A percentile compares a stretch with the other conserved stretches of the same genome.
These are phyloP conservation scores for Plasmodium coatneyi DNA, from an alignment of 169 alveolate species.

Conservation along the genomic window DNA sequence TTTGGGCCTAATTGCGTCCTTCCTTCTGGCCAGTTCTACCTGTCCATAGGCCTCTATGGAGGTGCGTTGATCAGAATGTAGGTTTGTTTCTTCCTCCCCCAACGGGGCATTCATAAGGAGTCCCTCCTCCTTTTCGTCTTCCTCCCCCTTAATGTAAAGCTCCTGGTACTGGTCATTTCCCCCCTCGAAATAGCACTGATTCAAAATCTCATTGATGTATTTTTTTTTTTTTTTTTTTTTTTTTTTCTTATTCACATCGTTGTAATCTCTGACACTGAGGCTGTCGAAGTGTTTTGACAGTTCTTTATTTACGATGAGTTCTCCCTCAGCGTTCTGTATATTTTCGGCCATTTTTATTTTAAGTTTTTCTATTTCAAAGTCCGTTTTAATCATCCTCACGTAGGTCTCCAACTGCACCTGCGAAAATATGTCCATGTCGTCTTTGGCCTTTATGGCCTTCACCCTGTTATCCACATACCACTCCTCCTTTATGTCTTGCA, in stretches of 20 bases:
- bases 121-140: not conserved
- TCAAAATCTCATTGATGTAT: conserved; percentile 44
- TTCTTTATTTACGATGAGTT: conserved; percentile 40
- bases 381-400: conserved; percentile 85
- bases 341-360: conserved; percentile 82
- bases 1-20: not conserved
- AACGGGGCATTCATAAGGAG: not conserved
- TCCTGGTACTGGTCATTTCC: not conserved
- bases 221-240: conserved; percentile 44
- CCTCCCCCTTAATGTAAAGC: conserved; percentile 18
- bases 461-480: conserved; percentile 85
- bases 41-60: not conserved
- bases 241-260: conserved; percentile 23
- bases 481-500: conserved; percentile 86
- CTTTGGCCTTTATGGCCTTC: conserved; percentile 83
- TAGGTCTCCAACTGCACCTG: conserved; percentile 88
- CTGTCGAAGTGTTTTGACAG: conserved; percentile 17
- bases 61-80: not conserved
- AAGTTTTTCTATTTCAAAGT: conserved; percentile 87
- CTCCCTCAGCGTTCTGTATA: conserved; percentile 66
- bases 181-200: not conserved
- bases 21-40: not conserved
- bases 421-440: conserved; percentile 85
- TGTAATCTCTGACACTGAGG: conserved; percentile 35
- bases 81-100: not conserved